These are phyloP conservation scores for Aschersonia sp. DNA, from an alignment of 2,329 filamentous ascomycete species.

Conservation along the genomic window DNA sequence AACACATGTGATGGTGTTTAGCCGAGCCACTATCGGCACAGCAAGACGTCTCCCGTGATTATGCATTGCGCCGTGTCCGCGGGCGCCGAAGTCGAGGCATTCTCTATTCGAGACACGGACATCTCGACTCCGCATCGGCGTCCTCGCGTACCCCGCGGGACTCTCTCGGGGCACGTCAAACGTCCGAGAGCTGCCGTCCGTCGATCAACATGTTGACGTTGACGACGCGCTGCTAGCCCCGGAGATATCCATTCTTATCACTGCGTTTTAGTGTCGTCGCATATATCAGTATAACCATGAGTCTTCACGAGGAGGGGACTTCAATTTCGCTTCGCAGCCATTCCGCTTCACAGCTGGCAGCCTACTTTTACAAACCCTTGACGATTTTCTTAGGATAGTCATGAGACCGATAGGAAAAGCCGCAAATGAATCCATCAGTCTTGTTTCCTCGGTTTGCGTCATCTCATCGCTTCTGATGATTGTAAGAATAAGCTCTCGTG, in stretches of 20 bases:
- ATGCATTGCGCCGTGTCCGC: conserved; percentile 25
- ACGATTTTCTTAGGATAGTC: no score
- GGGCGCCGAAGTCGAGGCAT: conserved; percentile 35
- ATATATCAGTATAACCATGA: conserved; percentile 15
- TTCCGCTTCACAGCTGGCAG: no score
- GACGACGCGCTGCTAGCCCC: conserved; percentile 40
- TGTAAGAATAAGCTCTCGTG: no score
- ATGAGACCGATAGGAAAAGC: no score
- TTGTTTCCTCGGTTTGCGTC: no score
- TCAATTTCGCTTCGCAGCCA: no score
- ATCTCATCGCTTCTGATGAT: no score
- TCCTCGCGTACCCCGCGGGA: conserved; percentile 21
- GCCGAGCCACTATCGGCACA: conserved; percentile 10
- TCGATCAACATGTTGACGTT: conserved; percentile 38
- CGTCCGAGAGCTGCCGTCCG: conserved; percentile 34
- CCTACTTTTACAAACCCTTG: no score
- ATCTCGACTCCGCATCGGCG: conserved; percentile 26
- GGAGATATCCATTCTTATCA: conserved; percentile 21
- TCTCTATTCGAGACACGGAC: conserved; percentile 28
- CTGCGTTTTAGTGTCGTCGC: conserved; percentile 20
- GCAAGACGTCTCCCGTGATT: conserved; percentile 16
- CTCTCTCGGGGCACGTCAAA: conserved; percentile 29
- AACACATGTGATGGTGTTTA: conserved; percentile 29
- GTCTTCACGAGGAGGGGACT: no score
- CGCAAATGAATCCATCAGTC: no score